Evolutionary conservation across 768 basidiomycete species (phyloP), one percentile per base, ranked within the genome.

Genomic region (Hypholoma sublateritium): DNA sequence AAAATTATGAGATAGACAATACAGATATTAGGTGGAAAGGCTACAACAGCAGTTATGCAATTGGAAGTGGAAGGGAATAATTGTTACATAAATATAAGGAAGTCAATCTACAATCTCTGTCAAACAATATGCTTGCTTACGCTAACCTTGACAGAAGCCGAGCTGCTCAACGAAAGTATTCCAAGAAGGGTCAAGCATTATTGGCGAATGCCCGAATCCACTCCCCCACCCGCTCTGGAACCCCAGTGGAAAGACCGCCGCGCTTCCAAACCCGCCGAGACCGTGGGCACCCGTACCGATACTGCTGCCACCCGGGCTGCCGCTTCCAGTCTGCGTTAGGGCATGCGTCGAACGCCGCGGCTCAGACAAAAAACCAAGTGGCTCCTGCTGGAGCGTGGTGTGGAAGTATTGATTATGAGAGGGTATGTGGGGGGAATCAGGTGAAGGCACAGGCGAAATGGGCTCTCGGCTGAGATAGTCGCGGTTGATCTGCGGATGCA

Each of bases 91-190:
- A 32, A 32, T 32, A 32, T 7, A 32, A 32, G 5, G 28, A 32
- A 9, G 28, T 9, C 28, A 1, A 32, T 32, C 28, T 32, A 32
- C 28, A 32, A 32, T 32, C 28, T 7, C 9, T 32, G 28, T 32
- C 28, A 32, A 32, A 32, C 28, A 41, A 5, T 13, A 41, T 41
- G 12, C 1, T 41, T 16, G 39, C 39, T 5, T 47, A 50, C 17
- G 42, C 17, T 35, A 5, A 41, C 35, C 32, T 58, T 32, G 28
- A 32, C 56, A 77, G 61, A 78, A 80, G 7, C 87, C 87, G 43
- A 89, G 73, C 61, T 89, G 87, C 66, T 88, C 84, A 43, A 86
- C 81, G 43, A 89, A 85, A 58, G 76, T 80, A 65, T 83, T 81
- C 86, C 87, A 89, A 0, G 84, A 80, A 16, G 85, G 71, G 64